Conservation (phyloP, 2,329 filamentous ascomycete species). For the Neopestalotiopsis clavispora region DNA sequence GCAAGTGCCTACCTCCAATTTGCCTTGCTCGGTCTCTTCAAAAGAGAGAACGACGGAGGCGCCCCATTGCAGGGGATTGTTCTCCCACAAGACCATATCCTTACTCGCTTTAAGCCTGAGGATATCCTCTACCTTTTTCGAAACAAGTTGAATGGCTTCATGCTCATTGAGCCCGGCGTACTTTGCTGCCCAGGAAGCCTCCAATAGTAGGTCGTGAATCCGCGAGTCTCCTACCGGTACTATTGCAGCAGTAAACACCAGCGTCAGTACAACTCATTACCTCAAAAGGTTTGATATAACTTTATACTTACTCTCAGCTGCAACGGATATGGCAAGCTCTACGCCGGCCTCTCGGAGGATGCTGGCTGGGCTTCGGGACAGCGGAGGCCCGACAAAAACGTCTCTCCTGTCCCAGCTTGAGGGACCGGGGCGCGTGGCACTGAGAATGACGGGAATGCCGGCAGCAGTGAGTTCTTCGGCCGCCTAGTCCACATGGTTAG, state of each 20-base stretch:
- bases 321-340: conserved; percentile 38
- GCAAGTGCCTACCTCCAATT: conserved; percentile 37
- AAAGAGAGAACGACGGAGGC: conserved; percentile 44
- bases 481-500: conserved; percentile 30
- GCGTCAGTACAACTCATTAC: background rate
- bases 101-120: conserved; percentile 38
- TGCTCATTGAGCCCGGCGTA: conserved; percentile 40
- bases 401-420: conserved; percentile 42
- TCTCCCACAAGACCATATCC: conserved; percentile 50
- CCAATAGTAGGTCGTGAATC: conserved; percentile 43
- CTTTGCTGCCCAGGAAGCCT: conserved; percentile 46
- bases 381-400: conserved; percentile 45
- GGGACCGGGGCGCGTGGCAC: conserved; percentile 39
- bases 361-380: conserved; percentile 43
- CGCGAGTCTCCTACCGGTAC: conserved; percentile 38
- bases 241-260: conserved; percentile 11
- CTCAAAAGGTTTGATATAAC: background rate
- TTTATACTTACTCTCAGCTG: conserved; percentile 26
- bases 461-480: conserved; percentile 43
- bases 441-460: conserved; percentile 48
- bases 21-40: conserved; percentile 32
- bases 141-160: conserved; percentile 42
- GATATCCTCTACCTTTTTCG: conserved; percentile 46
- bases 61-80: conserved; percentile 44
- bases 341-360: conserved; percentile 46